Evolutionary conservation across 2,329 filamentous ascomycete genomes (phyloP), one percentile per base, ranked within the genome.

Genomic region (Beauveria pseudobassiana): DNA sequence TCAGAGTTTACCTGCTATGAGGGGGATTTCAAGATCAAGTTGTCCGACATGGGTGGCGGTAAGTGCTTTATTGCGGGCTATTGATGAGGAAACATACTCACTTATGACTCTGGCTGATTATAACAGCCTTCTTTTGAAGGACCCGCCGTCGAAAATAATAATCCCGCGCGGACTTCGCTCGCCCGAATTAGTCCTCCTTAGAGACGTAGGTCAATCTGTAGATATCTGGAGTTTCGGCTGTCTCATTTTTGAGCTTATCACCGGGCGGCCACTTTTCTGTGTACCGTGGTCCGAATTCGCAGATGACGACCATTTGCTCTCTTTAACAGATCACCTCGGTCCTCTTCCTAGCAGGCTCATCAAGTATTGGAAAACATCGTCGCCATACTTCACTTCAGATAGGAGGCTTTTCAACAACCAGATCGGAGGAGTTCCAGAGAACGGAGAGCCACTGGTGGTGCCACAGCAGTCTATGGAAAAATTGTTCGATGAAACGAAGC

Each of bases 211-310:
- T 58, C 64, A 65, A 46, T 65, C 64, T 3, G 51, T 69, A 5
- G 70, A 71, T 49, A 53, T 72, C 24, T 73, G 70, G 71, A 71
- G 69, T 58, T 73, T 72, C 40, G 68, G 71, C 56, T 72, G 69
- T 49, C 69, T 72, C 57, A 38, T 70, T 20, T 72, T 71, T 62
- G 67, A 72, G 63, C 67, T 72, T 26, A 46, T 72, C 26, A 70
- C 68, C 14, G 70, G 71, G 45, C 63, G 66, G 43, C 69, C 67
- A 10, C 67, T 71, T 48, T 70, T 70, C 62, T 70, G 67, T 40
- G 55, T 70, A 57, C 65, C 65, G 16, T 53, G 63, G 43, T 49
- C 50, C 5, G 58, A 63, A 0, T 66, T 62, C 61, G 63, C 65
- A 57, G 65, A 71, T 60, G 67, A 71, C 40, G 62, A 67, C 42